phyloP scores from a whole-genome alignment of 176 grass and related monocot genomes.

The Metroxylon sagu region DNA sequence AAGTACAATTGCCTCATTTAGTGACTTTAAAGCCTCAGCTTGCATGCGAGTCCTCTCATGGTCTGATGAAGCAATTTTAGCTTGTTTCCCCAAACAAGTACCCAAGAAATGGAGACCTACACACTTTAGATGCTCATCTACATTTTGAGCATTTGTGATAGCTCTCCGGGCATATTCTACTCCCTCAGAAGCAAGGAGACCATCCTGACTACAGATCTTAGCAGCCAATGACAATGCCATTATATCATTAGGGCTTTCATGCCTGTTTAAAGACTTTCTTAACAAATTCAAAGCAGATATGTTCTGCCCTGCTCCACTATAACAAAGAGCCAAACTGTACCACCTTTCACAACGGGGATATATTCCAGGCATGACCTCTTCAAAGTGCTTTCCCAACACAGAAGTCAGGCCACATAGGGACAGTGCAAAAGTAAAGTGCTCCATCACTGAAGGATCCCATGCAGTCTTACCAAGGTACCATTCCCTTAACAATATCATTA shows the following conservation, averaged over 20 bases:
- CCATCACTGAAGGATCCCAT: conserved; percentile 88
- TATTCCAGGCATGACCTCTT: conserved; percentile 84
- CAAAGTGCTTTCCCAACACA: conserved; percentile 57
- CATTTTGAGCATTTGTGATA: conserved; percentile 33
- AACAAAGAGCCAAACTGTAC: conserved; percentile 79
- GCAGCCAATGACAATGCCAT: conserved; percentile 68
- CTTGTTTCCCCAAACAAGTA: conserved; percentile 60
- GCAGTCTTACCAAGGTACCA: conserved; percentile 67
- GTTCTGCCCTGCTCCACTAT: conserved; percentile 47
- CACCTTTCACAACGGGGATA: conserved; percentile 79
- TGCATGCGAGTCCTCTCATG: conserved; percentile 73
- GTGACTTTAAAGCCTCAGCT: conserved; percentile 67
- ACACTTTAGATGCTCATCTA: conserved; percentile 63
- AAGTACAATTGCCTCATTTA: conserved; percentile 49
- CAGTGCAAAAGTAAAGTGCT: conserved; percentile 81
- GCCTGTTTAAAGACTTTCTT: conserved; percentile 65
- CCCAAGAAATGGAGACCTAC: conserved; percentile 60
- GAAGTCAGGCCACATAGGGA: conserved; percentile 75
- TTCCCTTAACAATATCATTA: conserved; percentile 78
- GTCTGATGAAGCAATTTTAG: conserved; percentile 76
- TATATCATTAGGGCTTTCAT: conserved; percentile 67
- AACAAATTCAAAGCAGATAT: conserved; percentile 76
- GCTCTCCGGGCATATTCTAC: conserved; percentile 77
- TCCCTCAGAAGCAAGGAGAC: conserved; percentile 64
- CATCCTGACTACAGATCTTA: conserved; percentile 70